Conservation (phyloP, 1,139 yeast species). For the Meyerozyma elateridarum region DNA sequence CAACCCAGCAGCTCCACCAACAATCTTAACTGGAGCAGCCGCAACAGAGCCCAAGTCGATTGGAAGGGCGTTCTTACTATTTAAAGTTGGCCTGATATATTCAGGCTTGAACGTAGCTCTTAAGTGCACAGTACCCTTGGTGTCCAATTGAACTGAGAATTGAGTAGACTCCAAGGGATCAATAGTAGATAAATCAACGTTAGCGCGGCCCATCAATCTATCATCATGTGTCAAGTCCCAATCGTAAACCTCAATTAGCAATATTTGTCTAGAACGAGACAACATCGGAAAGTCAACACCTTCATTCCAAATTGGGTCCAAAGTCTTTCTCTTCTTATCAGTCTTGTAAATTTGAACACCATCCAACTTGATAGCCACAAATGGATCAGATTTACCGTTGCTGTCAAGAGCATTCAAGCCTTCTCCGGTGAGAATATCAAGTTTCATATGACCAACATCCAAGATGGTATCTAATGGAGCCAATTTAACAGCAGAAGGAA, state of each 20-base stretch:
- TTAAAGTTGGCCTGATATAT: constrained; percentile 58
- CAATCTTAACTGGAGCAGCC: constrained; percentile 46
- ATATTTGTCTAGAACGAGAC: constrained; percentile 53
- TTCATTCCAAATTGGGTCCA: constrained; percentile 71
- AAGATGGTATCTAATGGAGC: constrained; percentile 56
- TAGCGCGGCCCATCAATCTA: constrained; percentile 51
- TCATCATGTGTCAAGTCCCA: constrained; percentile 76
- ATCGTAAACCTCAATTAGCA: constrained; percentile 53
- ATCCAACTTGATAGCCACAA: constrained; percentile 46
- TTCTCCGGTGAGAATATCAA: constrained; percentile 54
- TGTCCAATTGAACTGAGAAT: constrained; percentile 47
- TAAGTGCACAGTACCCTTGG: constrained; percentile 56
- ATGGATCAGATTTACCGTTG: constrained; percentile 77
- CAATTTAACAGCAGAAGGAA: constrained; percentile 53
- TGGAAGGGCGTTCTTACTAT: constrained; percentile 36
- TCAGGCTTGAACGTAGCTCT: constrained; percentile 59
- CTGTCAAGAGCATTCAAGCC: constrained; percentile 55
- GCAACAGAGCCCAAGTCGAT: constrained; percentile 36
- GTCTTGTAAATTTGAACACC: constrained; percentile 54
- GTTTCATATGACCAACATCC: constrained; percentile 60
- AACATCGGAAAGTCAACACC: constrained; percentile 50
- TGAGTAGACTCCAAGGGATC: constrained; percentile 42
- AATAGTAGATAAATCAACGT: constrained; percentile 45
- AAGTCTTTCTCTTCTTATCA: constrained; percentile 57
- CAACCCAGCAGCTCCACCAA: constrained; percentile 36